Base-by-base conservation (phyloP, 805 yeast genomes). In the Candida krabiensis region DNA sequence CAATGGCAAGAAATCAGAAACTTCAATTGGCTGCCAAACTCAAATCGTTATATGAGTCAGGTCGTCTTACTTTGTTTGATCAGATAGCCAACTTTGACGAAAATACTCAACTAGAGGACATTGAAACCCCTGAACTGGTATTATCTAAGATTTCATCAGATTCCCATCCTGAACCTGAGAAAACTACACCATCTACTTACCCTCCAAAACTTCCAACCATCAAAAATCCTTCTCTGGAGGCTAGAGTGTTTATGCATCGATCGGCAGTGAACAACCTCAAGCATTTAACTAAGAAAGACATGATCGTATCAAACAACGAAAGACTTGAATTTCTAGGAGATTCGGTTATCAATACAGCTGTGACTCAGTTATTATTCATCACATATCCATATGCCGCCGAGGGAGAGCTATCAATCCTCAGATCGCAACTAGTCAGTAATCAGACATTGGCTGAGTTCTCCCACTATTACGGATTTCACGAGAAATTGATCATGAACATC, bases 251-350 rank as follows among this genome's bases (percentile, higher is more conserved):
- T 55, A 77, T 83, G 19, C 97, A 91, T 60, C 80, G 81, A 49
- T 89, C 96, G 0, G 67, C 77, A 3, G 73, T 82, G 12, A 78
- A 81, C 43, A 77, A 75, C 46, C 75, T 76, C 44, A 58, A 75
- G 4, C 77, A 76, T 47, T 59, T 82, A 33, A 66, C 77, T n/a
- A 76, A 72, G 34, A 60, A 64, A 4, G 91, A 83, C 47, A 66
- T 75, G 37, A 66, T 83, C 18, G 66, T 71, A 35, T 66, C 80
- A 2, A 90, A 87, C 51, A 86, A 91, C 58, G 97, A 90, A 67
- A 71, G 96, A 34, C 67, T 89, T 16, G 98, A 91, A 64, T 91
- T 88, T 55, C 66, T 87, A 30, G 98, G 98, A 12, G 98, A 91
- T 64, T 80, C 97, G 1, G 75, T 88, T 15, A 65, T 91, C 42